Base-by-base conservation (phyloP, 805 yeast genomes). In the Metschnikowia vanudenii region DNA sequence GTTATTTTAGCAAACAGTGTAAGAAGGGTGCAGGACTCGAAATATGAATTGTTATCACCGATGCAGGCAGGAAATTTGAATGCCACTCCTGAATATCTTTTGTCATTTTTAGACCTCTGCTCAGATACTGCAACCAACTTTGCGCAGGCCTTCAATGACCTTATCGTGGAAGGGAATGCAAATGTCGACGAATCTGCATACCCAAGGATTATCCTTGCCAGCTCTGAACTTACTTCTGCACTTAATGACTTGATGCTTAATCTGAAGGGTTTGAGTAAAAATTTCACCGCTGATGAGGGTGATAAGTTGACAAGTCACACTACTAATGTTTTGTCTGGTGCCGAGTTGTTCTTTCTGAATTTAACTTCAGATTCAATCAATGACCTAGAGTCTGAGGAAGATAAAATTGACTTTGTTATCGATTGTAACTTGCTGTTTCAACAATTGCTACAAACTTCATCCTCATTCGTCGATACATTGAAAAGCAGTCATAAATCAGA, bases 41-140 rank as follows among this genome's bases (percentile, higher is more conserved):
- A 78, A 34, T 84, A 79, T 58, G 89, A 84, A 56, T 70, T 88
- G 50, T 84, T 81, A 45, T 84, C 91, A 4, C 88, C 94, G 26
- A 79, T 85, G 80, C 88, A 85, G 64, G 88, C 89, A 3, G 94
- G 94, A 45, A 87, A 86, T 60, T 80, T 82, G 54, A 82, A 82
- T 61, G 75, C 94, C 2, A 79, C 92, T 0, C 87, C 92, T 2
- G 82, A 79, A 53, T 84, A 79, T 56, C 64, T 85, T 18, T 68
- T 83, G 30, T 82, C 92, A 0, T 69, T 87, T 34, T 71, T 84
- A 51, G 96, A 90, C 60, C 78, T 82, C 52, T 76, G 85, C 16
- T 79, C 88, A 0, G 78, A 81, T 33, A 69, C 79, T 13, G 89
- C 91, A 0, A 87, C 91, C 5, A 91, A 85, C 33, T 88, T 90